Evolutionary conservation across 495 filamentous ascomycete genomes (phyloP).

Genomic region (Eremomyces bilateralis): DNA sequence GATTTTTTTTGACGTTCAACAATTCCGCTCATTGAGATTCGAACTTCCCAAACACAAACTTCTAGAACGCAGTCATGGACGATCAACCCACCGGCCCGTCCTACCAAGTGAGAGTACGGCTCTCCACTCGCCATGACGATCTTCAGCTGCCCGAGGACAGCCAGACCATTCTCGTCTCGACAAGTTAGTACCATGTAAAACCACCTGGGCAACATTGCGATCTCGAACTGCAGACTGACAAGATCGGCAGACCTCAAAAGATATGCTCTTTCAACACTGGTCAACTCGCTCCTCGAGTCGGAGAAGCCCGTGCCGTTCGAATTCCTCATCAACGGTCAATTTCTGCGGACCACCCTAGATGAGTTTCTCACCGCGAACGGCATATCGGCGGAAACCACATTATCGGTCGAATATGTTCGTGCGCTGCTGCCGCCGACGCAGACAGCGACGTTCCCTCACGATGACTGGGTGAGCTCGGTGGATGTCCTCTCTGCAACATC

Average conservation of each 20-base stretch:
- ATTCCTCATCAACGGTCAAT: conserved; percentile 81
- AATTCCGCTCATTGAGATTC: too few relatives aligned
- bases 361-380: conserved; percentile 72
- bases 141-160: conserved; percentile 37
- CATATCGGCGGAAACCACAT: conserved; percentile 63
- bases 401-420: conserved; percentile 82
- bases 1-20: too few relatives aligned
- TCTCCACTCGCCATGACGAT: conserved; percentile 34
- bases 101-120: conserved; percentile 41
- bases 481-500: conserved; percentile 56
- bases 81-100: too few relatives aligned
- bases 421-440: conserved; percentile 72
- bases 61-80: too few relatives aligned
- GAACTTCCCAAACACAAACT: too few relatives aligned
- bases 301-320: conserved; percentile 75
- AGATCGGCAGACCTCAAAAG: conserved; percentile 44
- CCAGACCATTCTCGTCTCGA: conserved; percentile 41
- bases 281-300: conserved; percentile 74
- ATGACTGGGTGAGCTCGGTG: conserved; percentile 92
- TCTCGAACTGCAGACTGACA: background rate
- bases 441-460: conserved; percentile 75
- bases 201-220: too few relatives aligned
- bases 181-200: conserved; percentile 26
- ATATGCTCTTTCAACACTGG: conserved; percentile 76
- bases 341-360: conserved; percentile 71